Evolutionary conservation across 306 rosid genomes (phyloP).

Genomic region (Sphenostylis stenocarpa): DNA sequence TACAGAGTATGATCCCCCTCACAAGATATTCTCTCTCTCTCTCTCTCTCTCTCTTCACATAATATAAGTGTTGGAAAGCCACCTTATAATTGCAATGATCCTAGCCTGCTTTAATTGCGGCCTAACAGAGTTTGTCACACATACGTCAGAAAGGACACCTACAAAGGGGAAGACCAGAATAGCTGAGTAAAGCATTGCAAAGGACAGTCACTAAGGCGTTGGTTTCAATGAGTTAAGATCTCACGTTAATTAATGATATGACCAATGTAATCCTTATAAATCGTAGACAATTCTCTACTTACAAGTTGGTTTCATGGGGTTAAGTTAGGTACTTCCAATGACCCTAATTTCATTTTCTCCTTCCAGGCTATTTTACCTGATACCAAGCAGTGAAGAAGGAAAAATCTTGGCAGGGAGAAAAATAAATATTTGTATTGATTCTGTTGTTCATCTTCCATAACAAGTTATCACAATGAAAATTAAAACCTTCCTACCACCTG

Average conservation of each 20-base stretch:
- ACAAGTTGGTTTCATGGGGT: not conserved
- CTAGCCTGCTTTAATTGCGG: not conserved
- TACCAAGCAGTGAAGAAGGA: not conserved
- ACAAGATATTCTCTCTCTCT: not conserved
- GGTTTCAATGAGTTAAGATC: not conserved
- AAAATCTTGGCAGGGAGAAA: not conserved
- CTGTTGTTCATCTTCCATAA: not conserved
- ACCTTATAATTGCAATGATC: not conserved
- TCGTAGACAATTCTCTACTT: not conserved
- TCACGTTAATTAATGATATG: not conserved
- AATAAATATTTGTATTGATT: not conserved
- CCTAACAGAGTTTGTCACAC: not conserved
- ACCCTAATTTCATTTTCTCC: not conserved
- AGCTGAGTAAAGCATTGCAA: not conserved
- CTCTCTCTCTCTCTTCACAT: not conserved
- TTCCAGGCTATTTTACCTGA: not conserved
- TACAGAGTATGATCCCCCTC: not conserved
- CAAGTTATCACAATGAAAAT: not conserved
- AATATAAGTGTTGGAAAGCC: not conserved
- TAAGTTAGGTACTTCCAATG: not conserved
- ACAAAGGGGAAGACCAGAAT: not conserved
- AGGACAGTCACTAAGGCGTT: not conserved
- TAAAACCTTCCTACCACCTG: not conserved
- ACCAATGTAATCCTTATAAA: not conserved
- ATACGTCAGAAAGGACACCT: not conserved